Percentiles rank a stretch among this genome's conserved stretches.
Evolutionary conservation across 495 filamentous ascomycete genomes (phyloP).

Genomic region (Talaromyces adpressus): DNA sequence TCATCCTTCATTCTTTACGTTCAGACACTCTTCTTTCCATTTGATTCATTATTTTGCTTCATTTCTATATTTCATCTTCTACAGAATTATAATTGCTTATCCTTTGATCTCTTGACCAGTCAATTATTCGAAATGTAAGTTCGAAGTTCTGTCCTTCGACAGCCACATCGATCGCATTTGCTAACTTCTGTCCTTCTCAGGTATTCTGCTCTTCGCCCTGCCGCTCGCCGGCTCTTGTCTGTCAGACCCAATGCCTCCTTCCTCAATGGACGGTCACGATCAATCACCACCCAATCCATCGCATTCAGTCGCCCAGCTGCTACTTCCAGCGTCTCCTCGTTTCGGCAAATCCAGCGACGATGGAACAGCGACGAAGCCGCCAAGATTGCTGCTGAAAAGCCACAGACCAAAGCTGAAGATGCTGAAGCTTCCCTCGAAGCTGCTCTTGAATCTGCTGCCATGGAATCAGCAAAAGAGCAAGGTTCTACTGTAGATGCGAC

Average conservation of each 20-base stretch:
- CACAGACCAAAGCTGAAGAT: constrained; percentile 15
- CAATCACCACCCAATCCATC: constrained; percentile 22
- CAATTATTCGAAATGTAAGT: neutral
- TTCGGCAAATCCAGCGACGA: constrained; percentile 28
- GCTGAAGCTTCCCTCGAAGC: constrained; percentile 8
- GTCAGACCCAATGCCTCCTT: constrained; percentile 36
- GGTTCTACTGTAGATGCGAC: constrained; percentile 1
- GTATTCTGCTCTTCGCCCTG: constrained; percentile 37
- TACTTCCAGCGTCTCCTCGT: constrained; percentile 10
- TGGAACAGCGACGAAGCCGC: constrained; percentile 33
- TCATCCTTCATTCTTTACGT: neutral
- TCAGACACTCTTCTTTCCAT: neutral
- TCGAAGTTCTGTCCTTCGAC: neutral
- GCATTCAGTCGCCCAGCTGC: constrained; percentile 11
- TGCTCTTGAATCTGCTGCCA: neutral
- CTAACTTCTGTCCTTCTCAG: neutral
- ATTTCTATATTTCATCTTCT: neutral
- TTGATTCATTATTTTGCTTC: neutral
- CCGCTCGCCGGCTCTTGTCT: constrained; percentile 48
- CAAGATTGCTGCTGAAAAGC: constrained; percentile 17
- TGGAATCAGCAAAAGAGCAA: neutral
- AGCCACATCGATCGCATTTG: neutral
- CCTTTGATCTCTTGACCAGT: neutral
- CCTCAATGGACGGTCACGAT: constrained; percentile 29
- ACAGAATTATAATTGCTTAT: neutral